These are phyloP conservation scores for Colletotrichum orbiculare DNA, from an alignment of 2,329 filamentous ascomycete species.

Conservation along the genomic window DNA sequence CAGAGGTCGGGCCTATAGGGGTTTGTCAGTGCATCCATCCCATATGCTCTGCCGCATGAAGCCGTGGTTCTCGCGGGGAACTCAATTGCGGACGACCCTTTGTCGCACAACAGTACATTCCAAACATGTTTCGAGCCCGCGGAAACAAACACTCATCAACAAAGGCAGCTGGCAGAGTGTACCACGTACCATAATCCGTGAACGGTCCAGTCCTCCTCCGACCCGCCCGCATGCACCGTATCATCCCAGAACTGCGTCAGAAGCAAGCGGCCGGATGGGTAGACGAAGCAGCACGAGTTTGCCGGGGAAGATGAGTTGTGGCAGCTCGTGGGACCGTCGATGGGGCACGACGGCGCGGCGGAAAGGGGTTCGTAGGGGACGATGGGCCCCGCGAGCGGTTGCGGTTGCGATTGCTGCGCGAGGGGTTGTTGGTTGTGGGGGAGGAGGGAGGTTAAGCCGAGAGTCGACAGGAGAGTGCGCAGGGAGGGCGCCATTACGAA, in stretches of 20 bases:
- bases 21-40: not conserved
- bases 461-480: conserved; percentile 6
- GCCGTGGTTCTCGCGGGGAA: not conserved
- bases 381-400: conserved; percentile 21
- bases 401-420: not conserved
- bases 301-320: conserved; percentile 48
- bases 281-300: conserved; percentile 55
- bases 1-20: conserved; percentile 54
- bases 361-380: conserved; percentile 50
- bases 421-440: conserved; percentile 12
- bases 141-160: not conserved
- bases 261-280: conserved; percentile 54
- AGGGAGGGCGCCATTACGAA: conserved; percentile 9
- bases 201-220: conserved; percentile 56
- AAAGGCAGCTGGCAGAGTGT: not conserved
- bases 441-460: conserved; percentile 13
- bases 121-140: not conserved
- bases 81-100: not conserved
- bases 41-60: not conserved
- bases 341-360: conserved; percentile 51
- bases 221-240: conserved; percentile 51
- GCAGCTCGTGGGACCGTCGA: conserved; percentile 55
- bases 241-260: conserved; percentile 59
- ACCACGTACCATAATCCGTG: conserved; percentile 54
- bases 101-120: not conserved